These are phyloP conservation scores for Hanseniaspora valbyensis DNA, from an alignment of 805 yeast genomes.

Conservation along the genomic window DNA sequence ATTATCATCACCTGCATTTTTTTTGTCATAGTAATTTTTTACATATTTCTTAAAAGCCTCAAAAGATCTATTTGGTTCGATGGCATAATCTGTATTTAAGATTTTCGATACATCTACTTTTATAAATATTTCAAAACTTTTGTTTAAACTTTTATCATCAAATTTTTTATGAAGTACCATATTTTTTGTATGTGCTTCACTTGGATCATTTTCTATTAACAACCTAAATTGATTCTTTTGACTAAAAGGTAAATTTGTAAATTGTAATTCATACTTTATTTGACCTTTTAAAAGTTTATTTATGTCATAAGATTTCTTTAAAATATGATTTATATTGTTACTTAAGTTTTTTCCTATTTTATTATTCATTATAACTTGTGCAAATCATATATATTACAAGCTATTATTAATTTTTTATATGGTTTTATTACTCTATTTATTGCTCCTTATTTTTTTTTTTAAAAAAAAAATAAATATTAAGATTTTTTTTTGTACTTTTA, in stretches of 20 bases:
- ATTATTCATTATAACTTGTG: background rate
- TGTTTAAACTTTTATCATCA: background rate
- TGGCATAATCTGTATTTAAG: background rate
- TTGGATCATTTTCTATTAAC: background rate
- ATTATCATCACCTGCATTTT: background rate
- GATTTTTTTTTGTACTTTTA: background rate
- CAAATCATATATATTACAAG: background rate
- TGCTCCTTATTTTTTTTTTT: too few species aligned
- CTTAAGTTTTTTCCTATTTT: background rate
- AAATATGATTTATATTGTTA: background rate
- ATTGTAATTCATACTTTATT: conserved; percentile 6
- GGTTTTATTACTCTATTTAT: too few species aligned
- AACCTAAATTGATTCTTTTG: conserved; percentile 4
- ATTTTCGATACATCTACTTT: conserved; percentile 5
- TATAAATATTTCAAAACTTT: conserved; percentile 7
- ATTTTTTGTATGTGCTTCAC: background rate
- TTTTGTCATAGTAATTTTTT: background rate
- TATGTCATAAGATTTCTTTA: background rate
- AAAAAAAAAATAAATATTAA: background rate
- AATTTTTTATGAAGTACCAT: conserved; percentile 4
- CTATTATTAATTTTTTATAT: background rate
- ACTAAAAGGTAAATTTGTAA: background rate
- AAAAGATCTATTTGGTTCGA: background rate
- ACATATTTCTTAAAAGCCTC: background rate
- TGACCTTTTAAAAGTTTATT: conserved; percentile 5